phyloP scores from a whole-genome alignment of 1,284 basidiomycete genomes.

The Ustilago tritici region DNA sequence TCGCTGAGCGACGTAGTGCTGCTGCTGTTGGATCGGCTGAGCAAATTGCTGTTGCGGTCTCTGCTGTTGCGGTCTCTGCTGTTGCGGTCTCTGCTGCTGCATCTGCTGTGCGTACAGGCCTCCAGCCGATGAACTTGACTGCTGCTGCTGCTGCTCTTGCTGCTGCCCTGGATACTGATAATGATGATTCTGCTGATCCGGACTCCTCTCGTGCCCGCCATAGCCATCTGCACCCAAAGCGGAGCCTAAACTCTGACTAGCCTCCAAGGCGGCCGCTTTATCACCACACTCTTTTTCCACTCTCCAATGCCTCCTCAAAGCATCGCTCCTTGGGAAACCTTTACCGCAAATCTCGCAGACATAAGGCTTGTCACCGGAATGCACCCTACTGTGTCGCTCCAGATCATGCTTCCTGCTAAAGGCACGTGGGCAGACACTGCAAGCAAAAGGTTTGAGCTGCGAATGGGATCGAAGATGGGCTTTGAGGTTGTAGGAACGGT shows the following conservation, averaged over 20 bases:
- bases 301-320: constrained; percentile 66
- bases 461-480: constrained; percentile 63
- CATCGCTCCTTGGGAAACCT: constrained; percentile 68
- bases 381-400: constrained; percentile 67
- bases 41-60: constrained; percentile 3
- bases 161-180: constrained; percentile 15
- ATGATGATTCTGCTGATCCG: constrained; percentile 32
- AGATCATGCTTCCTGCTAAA: constrained; percentile 68
- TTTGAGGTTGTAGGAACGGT: constrained; percentile 65
- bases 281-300: constrained; percentile 65
- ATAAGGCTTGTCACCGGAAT: constrained; percentile 69
- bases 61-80: constrained; percentile 25
- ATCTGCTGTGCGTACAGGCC: constrained; percentile 18
- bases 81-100: constrained; percentile 19
- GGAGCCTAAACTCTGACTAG: constrained; percentile 42
- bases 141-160: constrained; percentile 8
- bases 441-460: constrained; percentile 65
- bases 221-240: constrained; percentile 28
- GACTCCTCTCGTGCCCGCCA: constrained; percentile 31
- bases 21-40: constrained; percentile 17
- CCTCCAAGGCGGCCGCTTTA: constrained; percentile 58
- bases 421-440: constrained; percentile 63
- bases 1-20: constrained; percentile 15
- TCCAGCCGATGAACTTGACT: not conserved
- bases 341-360: constrained; percentile 66